Base-by-base conservation (phyloP, 768 basidiomycete species). In the Termitomyces sp. region DNA sequence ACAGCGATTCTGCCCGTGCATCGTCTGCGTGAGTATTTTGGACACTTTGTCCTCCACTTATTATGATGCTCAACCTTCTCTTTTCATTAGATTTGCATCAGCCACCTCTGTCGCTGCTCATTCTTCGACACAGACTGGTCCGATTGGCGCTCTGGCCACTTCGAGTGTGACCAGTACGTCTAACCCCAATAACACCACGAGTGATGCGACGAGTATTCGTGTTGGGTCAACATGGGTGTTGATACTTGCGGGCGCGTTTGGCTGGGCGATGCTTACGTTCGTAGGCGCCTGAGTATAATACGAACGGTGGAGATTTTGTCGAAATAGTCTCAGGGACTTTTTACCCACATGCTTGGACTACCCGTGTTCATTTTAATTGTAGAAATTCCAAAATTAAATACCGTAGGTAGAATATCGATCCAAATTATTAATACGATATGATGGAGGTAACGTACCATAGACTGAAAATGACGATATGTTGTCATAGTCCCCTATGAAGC, bases 21-120 rank as follows among this genome's bases (percentile, higher is more conserved):
- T 74, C 68, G 45, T 76, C 79, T 55, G 84, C 83, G 84, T 86
- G 66, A 66, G 82, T 75, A 23, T 42, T 8, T 7, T 17, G 16
- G 10, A 6, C 6, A 3, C 21, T 16, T 35, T 51, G 12, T 3
- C 47, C 27, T 47, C 35, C 9, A 7, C 45, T 7, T 37, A 16
- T 32, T 14, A 4, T 8, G 8, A 10, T 27, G 10, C 29, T 21
- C 4, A 14, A 29, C 1, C 2, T 21, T 27, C 8, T 17, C 5
- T 2, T 34, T 37, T 9, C 2, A 5, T 17, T 34, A 77, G 77
- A 1, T 70, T 59, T 17, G 60, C 65, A n/a, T 83, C 82, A 17
- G 78, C 79, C n/a, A 76, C 81, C 3, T 79, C 82, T 5, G 77
- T 67, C 4, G 77, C 79, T 5, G 71, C 70, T 4, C 63, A 70